Evolutionary conservation across 106 monocot species (phyloP).

Genomic region (Gastrodia elata): DNA sequence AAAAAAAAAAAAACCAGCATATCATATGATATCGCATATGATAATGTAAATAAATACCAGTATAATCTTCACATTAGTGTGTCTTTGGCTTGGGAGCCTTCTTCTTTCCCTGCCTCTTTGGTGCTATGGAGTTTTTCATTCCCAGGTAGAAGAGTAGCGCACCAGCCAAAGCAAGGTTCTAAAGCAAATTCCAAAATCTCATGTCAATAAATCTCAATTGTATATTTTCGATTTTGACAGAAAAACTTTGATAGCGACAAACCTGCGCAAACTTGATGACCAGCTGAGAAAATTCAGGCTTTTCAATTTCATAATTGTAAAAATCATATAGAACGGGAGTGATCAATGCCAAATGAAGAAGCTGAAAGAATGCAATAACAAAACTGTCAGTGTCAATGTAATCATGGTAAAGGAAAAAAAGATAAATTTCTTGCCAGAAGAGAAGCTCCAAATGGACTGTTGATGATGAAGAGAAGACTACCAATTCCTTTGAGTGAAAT

Average conservation of each 20-base stretch:
- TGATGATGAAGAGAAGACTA: conserved; percentile 37
- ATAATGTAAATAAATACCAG: background rate
- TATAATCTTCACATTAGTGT: conserved; percentile 12
- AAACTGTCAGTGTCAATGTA: background rate
- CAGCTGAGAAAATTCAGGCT: conserved; percentile 34
- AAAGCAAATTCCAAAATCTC: conserved; percentile 1
- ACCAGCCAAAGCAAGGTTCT: conserved; percentile 64
- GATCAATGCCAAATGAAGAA: conserved; percentile 40
- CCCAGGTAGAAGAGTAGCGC: conserved; percentile 58
- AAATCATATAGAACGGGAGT: conserved; percentile 50
- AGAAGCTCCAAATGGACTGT: conserved; percentile 40
- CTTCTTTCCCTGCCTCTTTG: conserved; percentile 40
- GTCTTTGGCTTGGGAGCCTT: conserved; percentile 45
- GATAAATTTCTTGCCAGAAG: conserved; percentile 18
- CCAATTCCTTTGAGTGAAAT: conserved; percentile 41
- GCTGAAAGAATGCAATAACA: conserved; percentile 13
- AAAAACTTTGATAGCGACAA: background rate
- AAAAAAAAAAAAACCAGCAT: background rate
- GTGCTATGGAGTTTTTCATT: conserved; percentile 54
- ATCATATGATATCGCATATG: background rate
- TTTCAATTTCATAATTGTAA: conserved; percentile 57
- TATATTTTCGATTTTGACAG: background rate
- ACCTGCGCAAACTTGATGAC: conserved; percentile 63
- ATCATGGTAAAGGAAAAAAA: background rate
- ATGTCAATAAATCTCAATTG: background rate